Percentiles rank a stretch among this genome's conserved stretches.
Conservation (phyloP, 2,329 filamentous ascomycete genomes). For the Aulographum hederae region DNA sequence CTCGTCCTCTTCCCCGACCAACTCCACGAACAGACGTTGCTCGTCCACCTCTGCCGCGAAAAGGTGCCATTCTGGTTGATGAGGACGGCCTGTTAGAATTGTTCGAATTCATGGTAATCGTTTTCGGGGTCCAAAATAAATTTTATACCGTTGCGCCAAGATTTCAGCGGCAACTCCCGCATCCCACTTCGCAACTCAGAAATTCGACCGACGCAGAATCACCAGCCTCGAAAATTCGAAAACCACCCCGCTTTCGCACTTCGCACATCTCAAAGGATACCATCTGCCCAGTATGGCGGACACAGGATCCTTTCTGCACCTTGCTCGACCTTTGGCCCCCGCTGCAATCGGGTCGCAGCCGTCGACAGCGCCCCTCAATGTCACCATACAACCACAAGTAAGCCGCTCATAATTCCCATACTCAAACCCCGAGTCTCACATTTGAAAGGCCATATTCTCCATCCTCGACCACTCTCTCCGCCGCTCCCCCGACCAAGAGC, state of each 20-base stretch:
- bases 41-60: constrained; percentile 9
- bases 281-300: constrained; percentile 48
- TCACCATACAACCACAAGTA: constrained; percentile 93
- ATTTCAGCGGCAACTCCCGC: too few relatives aligned
- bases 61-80: constrained; percentile 11
- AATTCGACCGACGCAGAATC: too few relatives aligned
- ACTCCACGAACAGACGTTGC: too few relatives aligned
- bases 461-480: constrained; percentile 80
- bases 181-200: too few relatives aligned
- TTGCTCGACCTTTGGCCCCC: constrained; percentile 79
- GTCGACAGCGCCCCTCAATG: constrained; percentile 78
- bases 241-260: too few relatives aligned
- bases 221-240: too few relatives aligned
- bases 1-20: constrained; percentile 14
- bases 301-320: constrained; percentile 78
- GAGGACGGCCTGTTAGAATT: too few relatives aligned
- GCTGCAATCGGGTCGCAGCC: constrained; percentile 58
- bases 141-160: too few relatives aligned
- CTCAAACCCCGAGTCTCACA: background rate
- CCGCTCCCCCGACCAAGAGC: constrained; percentile 78
- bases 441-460: constrained; percentile 40
- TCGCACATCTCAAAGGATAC: too few relatives aligned
- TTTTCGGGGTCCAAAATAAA: too few relatives aligned
- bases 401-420: constrained; percentile 12
- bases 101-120: too few relatives aligned